A percentile compares a stretch with the other conserved stretches of the same genome.
Evolutionary conservation across 1,139 yeast genomes (phyloP).

Genomic region (Dujonia santamariae): DNA sequence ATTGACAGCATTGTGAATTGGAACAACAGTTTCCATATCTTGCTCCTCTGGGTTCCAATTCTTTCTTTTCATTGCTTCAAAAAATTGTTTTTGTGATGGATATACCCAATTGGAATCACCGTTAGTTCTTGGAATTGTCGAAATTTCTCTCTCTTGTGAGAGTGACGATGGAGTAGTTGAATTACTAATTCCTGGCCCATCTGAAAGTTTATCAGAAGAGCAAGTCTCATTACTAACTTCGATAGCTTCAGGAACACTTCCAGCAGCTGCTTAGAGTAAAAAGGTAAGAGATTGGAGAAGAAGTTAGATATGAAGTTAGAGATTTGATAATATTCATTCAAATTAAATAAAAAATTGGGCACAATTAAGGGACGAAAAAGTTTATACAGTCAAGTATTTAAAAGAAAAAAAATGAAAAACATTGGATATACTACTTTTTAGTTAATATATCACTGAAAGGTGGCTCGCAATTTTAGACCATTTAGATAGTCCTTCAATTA

Average conservation of each 20-base stretch:
- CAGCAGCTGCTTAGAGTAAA: too few species aligned
- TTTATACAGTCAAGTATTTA: too few species aligned
- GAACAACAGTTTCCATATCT: slow-evolving; percentile 90
- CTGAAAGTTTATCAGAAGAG: slow-evolving; percentile 38
- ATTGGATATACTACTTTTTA: too few species aligned
- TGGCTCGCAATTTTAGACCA: too few species aligned
- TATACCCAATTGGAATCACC: slow-evolving; percentile 76
- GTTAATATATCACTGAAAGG: too few species aligned
- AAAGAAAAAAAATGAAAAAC: too few species aligned
- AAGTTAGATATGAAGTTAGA: too few species aligned
- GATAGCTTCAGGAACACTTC: slow-evolving; percentile 33
- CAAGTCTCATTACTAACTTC: slow-evolving; percentile 40
- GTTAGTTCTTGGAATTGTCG: slow-evolving; percentile 82
- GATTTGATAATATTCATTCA: too few species aligned
- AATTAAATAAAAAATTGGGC: too few species aligned
- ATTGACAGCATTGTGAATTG: slow-evolving; percentile 90
- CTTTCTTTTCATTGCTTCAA: slow-evolving; percentile 89
- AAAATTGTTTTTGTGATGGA: slow-evolving; percentile 94
- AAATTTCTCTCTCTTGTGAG: slow-evolving; percentile 70
- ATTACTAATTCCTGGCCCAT: slow-evolving; percentile 19
- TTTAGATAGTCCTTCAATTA: too few species aligned
- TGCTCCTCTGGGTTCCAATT: slow-evolving; percentile 78
- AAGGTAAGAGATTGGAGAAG: slow-evolving; percentile 35
- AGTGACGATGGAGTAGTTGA: slow-evolving; percentile 18
- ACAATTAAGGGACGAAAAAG: too few species aligned